Evolutionary conservation across 2,329 filamentous ascomycete genomes (phyloP).

Genomic region (Botryotinia globosa): DNA sequence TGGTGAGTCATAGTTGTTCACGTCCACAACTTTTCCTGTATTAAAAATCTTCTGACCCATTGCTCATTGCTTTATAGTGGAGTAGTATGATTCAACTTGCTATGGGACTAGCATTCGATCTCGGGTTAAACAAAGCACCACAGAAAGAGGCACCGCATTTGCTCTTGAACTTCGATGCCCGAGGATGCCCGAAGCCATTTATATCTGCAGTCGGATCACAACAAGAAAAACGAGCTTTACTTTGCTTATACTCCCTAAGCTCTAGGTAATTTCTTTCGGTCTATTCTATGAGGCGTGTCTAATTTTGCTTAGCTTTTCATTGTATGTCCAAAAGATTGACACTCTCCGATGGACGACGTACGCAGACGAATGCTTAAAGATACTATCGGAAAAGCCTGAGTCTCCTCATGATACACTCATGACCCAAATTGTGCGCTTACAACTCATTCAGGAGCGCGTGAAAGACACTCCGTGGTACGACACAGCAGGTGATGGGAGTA

Average conservation of each 20-base stretch:
- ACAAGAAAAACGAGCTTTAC: slow-evolving; percentile 49
- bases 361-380: slow-evolving; percentile 55
- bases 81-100: slow-evolving; percentile 24
- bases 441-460: slow-evolving; percentile 32
- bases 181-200: slow-evolving; percentile 16
- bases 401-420: slow-evolving; percentile 50
- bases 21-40: not conserved
- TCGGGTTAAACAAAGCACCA: slow-evolving; percentile 24
- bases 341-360: slow-evolving; percentile 55
- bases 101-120: slow-evolving; percentile 24
- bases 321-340: slow-evolving; percentile 48
- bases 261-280: slow-evolving; percentile 38
- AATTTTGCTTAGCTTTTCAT: slow-evolving; percentile 38
- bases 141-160: slow-evolving; percentile 19
- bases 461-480: slow-evolving; percentile 11
- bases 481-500: not conserved
- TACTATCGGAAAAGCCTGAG: slow-evolving; percentile 47
- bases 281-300: not conserved
- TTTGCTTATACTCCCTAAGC: slow-evolving; percentile 48
- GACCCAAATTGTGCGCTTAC: slow-evolving; percentile 41
- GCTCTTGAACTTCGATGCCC: slow-evolving; percentile 11
- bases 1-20: not conserved
- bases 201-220: slow-evolving; percentile 40
- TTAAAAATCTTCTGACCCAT: not conserved
- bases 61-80: not conserved